Conservation (phyloP, 1,284 basidiomycete species). For the Pseudozyma hubeiensis region DNA sequence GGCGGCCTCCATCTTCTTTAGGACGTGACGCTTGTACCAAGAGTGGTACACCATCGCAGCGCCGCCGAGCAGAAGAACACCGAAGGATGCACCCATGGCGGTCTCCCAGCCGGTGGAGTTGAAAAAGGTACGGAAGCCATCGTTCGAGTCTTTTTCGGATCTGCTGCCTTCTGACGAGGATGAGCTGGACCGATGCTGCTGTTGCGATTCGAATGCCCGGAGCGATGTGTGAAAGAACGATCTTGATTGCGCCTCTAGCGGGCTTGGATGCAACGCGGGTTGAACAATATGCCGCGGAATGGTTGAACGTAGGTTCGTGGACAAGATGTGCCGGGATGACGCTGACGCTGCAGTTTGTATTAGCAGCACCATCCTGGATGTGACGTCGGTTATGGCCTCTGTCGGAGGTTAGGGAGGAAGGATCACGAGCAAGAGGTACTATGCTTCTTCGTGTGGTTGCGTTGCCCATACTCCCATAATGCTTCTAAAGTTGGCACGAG, state of each 20-base stretch:
- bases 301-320: neutral
- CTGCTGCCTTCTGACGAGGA: slow-evolving; percentile 7
- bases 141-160: slow-evolving; percentile 25
- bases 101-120: slow-evolving; percentile 65
- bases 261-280: neutral
- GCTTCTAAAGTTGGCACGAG: too few relatives aligned
- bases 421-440: neutral
- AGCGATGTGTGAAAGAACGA: slow-evolving; percentile 7
- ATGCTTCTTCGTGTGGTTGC: neutral
- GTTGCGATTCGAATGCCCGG: slow-evolving; percentile 14
- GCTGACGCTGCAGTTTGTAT: slow-evolving; percentile 16
- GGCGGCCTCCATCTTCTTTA: slow-evolving; percentile 63
- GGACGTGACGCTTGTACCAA: slow-evolving; percentile 61
- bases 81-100: slow-evolving; percentile 62
- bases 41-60: slow-evolving; percentile 61
- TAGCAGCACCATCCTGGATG: slow-evolving; percentile 18
- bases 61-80: slow-evolving; percentile 60
- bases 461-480: too few relatives aligned
- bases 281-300: neutral
- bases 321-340: slow-evolving; percentile 15
- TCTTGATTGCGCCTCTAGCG: neutral
- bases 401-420: neutral
- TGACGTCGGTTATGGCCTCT: too few relatives aligned
- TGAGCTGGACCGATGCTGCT: slow-evolving; percentile 6
- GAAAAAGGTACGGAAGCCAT: slow-evolving; percentile 50